These are phyloP conservation scores for Aureobasidium sp. DNA, from an alignment of 2,329 filamentous ascomycete genomes.

Conservation along the genomic window DNA sequence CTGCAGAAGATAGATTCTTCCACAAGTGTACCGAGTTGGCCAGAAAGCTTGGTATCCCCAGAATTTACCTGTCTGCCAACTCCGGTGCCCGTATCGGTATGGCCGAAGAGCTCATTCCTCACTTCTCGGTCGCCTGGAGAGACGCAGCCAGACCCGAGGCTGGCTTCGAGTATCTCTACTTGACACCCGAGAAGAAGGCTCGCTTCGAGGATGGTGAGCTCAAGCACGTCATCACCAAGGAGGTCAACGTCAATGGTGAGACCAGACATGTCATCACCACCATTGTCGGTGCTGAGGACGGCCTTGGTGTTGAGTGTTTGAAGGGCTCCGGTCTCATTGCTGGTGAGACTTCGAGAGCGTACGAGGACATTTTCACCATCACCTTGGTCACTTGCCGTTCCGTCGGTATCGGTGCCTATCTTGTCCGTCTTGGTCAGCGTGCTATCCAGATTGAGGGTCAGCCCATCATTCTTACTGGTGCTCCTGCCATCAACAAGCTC, in stretches of 20 bases:
- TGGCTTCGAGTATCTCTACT: conserved; percentile 96
- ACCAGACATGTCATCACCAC: conserved; percentile 90
- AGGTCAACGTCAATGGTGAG: conserved; percentile 79
- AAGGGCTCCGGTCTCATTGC: conserved; percentile 96
- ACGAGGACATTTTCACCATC: conserved; percentile 98
- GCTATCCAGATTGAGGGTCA: conserved; percentile 98
- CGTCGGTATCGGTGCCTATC: conserved; percentile 98
- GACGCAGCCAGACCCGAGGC: conserved; percentile 70
- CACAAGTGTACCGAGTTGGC: conserved; percentile 97
- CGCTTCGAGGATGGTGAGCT: conserved; percentile 72
- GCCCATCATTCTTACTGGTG: conserved; percentile 97
- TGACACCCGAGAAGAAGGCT: conserved; percentile 78
- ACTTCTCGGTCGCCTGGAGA: conserved; percentile 98
- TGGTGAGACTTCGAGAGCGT: conserved; percentile 91
- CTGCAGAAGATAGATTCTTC: conserved; percentile 96
- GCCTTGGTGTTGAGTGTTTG: conserved; percentile 94
- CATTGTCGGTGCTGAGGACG: conserved; percentile 87
- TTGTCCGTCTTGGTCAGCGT: conserved; percentile 95
- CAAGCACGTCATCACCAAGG: conserved; percentile 79
- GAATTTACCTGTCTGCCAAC: conserved; percentile 97
- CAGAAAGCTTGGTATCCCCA: conserved; percentile 86
- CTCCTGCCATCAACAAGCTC: conserved; percentile 94
- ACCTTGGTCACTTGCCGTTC: conserved; percentile 97
- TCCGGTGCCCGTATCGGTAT: conserved; percentile 96
- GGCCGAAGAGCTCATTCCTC: conserved; percentile 91